Conservation (phyloP, 805 yeast species). For the Wickerhamomyces subpelliculosus region DNA sequence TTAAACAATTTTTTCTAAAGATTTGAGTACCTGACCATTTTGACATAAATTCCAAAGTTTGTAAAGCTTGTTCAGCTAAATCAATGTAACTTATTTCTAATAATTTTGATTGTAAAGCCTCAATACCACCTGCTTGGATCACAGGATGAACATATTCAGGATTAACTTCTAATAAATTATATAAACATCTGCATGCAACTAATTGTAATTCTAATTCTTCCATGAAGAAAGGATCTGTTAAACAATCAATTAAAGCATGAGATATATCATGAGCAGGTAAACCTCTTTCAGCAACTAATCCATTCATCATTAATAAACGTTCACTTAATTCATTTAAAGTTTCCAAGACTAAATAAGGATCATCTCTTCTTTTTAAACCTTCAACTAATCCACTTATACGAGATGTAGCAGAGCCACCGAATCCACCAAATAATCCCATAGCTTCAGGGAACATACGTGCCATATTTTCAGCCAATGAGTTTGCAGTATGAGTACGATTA, state of each 20-base stretch:
- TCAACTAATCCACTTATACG: constrained; percentile 17
- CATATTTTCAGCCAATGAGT: constrained; percentile 19
- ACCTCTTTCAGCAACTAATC: constrained; percentile 50
- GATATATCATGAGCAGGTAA: constrained; percentile 57
- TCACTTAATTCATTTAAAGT: constrained; percentile 60
- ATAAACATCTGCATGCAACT: constrained; percentile 76
- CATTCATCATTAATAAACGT: constrained; percentile 61
- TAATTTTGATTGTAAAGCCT: constrained; percentile 57
- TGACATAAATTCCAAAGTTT: constrained; percentile 63
- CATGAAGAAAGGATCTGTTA: constrained; percentile 49
- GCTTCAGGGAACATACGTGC: constrained; percentile 34
- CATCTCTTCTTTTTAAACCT: constrained; percentile 28
- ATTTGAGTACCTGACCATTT: constrained; percentile 43
- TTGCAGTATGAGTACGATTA: neutral
- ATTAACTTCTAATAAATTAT: constrained; percentile 71
- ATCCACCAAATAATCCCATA: constrained; percentile 24
- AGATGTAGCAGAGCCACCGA: constrained; percentile 10
- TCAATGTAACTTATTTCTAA: constrained; percentile 79
- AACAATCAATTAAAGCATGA: constrained; percentile 45
- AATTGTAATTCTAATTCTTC: constrained; percentile 76
- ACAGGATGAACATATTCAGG: constrained; percentile 57
- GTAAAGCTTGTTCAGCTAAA: constrained; percentile 85
- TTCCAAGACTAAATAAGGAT: constrained; percentile 56
- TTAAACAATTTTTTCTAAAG: constrained; percentile 53
- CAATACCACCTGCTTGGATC: constrained; percentile 58